Evolutionary conservation across 208 protist species (phyloP), one percentile per base, ranked within the genome.

Genomic region (Porcisia hertigi): DNA sequence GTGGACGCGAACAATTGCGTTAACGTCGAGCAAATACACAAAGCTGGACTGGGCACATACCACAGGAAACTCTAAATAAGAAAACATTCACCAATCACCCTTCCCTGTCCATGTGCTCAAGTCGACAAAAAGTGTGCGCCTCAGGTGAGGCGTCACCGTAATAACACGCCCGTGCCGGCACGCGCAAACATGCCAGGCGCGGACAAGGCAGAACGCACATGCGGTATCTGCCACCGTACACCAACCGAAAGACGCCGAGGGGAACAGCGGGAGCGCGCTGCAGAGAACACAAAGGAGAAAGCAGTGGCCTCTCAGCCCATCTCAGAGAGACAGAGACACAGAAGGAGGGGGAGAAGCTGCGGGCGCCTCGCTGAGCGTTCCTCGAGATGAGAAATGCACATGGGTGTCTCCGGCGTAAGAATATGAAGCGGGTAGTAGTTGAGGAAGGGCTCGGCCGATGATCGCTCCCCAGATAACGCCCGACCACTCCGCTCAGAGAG

Each of bases 41-140:
- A 16, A 34, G 63, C 52, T 45, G 16, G 25, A 53, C 9, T 53
- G 63, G 52, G n/a, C 41, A 25, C 36, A 60, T 62, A 47, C 18
- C 39, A 16, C 9, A 54, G 30, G 53, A 65, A 36, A 62, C 12
- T 25, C 52, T 45, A 65, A 57, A 71, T 66, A 47, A 58, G 75
- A 76, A 66, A 41, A 64, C 0, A 1, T n/a, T 18, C 23, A 20
- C 59, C 23, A 25, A 7, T 34, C 41, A 43, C 34, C 34, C 59
- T 41, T 41, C 59, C 12, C 2, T n/a, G 16, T 8, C 25, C 23
- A 1, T 20, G 59, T 41, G 34, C 34, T 11, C 59, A 64, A 43
- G 34, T 64, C 30, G 41, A 36, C 8, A 62, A 43, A 16, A 34
- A n/a, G 16, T 64, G 16, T 43, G 14, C 18, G 16, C 59, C 41